phyloP scores from a whole-genome alignment of 257 asterid genomes.

The Cinchona pubescens region DNA sequence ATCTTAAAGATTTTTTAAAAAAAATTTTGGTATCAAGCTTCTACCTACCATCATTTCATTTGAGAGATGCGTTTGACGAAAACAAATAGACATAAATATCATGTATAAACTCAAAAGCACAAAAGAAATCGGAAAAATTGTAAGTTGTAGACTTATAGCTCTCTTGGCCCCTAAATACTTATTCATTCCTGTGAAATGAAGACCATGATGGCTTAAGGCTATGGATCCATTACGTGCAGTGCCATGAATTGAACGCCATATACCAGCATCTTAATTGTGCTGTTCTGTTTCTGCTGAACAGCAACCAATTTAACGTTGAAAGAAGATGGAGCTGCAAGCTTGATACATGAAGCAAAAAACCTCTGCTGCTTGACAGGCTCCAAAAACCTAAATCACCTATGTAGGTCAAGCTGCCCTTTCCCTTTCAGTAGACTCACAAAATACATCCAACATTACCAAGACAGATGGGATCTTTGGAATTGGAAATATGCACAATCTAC shows the following conservation, averaged over 20 bases:
- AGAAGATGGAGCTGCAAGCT: background rate
- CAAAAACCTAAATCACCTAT: background rate
- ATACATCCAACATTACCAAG: background rate
- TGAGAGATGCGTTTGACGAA: background rate
- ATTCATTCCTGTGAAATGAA: background rate
- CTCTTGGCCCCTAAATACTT: background rate
- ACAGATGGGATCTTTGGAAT: background rate
- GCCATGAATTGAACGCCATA: background rate
- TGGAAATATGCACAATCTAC: background rate
- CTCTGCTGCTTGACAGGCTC: background rate
- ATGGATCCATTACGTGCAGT: background rate
- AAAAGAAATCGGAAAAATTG: background rate
- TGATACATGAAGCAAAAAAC: background rate
- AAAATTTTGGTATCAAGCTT: too few relatives aligned
- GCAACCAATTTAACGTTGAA: background rate
- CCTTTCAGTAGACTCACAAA: background rate
- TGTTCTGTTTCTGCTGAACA: background rate
- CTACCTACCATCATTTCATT: too few relatives aligned
- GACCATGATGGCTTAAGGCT: background rate
- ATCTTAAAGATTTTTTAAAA: too few relatives aligned
- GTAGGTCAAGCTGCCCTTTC: background rate
- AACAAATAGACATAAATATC: background rate
- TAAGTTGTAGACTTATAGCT: background rate
- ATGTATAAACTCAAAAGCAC: background rate
- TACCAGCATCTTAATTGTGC: background rate